Percentiles rank a stretch among this genome's conserved stretches.
These are phyloP conservation scores for Hypoxylon trugodes DNA, from an alignment of 495 filamentous ascomycete genomes.

Conservation along the genomic window DNA sequence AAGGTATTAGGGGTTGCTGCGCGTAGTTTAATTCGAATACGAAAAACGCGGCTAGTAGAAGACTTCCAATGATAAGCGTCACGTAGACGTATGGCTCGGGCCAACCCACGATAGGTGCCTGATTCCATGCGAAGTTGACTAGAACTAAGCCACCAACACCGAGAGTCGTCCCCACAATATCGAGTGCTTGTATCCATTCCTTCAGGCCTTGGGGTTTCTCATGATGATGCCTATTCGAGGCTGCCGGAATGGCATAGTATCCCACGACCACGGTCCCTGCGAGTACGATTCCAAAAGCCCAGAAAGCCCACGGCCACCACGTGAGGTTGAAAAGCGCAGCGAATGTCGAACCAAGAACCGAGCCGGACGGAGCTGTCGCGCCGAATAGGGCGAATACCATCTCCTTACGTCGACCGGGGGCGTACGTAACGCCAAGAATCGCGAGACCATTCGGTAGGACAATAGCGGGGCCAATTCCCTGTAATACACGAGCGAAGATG, in stretches of 20 bases:
- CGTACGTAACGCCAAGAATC: conserved; percentile 66
- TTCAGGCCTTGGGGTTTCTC: conserved; percentile 28
- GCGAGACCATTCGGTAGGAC: conserved; percentile 70
- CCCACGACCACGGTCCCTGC: conserved; percentile 51
- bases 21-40: conserved; percentile 57
- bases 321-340: conserved; percentile 60
- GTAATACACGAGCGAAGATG: conserved; percentile 63
- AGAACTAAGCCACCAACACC: conserved; percentile 67
- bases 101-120: conserved; percentile 69
- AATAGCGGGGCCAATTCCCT: conserved; percentile 69
- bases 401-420: conserved; percentile 63
- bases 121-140: conserved; percentile 69
- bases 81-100: conserved; percentile 59
- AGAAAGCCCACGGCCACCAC: conserved; percentile 77
- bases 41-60: conserved; percentile 60
- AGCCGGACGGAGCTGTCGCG: conserved; percentile 66
- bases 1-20: conserved; percentile 62
- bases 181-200: conserved; percentile 47
- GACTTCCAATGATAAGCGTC: conserved; percentile 63
- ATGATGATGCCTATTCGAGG: conserved; percentile 35
- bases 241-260: conserved; percentile 57
- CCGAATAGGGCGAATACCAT: conserved; percentile 73
- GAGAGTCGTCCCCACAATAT: conserved; percentile 57
- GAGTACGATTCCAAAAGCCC: conserved; percentile 61
- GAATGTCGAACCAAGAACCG: conserved; percentile 60